Evolutionary conservation across 208 protist genomes (phyloP).

Genomic region (Acanthamoeba lugdunensis): DNA sequence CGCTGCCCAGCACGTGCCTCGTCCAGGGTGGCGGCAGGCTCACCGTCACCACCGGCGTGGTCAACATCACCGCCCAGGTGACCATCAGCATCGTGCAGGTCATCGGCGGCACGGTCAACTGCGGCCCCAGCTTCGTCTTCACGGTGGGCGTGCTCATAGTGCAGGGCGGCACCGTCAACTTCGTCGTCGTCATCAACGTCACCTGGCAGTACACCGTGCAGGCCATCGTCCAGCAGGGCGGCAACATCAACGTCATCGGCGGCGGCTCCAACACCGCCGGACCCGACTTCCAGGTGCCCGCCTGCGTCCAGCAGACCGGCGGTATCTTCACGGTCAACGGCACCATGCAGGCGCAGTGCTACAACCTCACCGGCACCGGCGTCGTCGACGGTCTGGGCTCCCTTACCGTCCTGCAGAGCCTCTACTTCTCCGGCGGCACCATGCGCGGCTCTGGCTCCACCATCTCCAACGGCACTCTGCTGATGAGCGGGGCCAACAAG

Average conservation of each 20-base stretch:
- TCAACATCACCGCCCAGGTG: constrained; percentile 32
- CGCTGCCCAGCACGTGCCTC: neutral
- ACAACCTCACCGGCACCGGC: constrained; percentile 50
- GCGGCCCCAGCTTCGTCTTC: constrained; percentile 43
- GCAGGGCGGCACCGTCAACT: constrained; percentile 47
- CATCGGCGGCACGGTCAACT: constrained; percentile 66
- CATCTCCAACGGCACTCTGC: constrained; percentile 15
- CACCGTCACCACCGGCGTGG: constrained; percentile 28
- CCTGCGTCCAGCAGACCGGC: constrained; percentile 18
- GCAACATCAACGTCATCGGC: constrained; percentile 32
- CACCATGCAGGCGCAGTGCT: constrained; percentile 39
- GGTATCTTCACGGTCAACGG: constrained; percentile 36
- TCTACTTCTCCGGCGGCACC: constrained; percentile 32
- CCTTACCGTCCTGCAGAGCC: neutral
- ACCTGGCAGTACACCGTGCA: constrained; percentile 52
- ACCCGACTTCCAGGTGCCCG: constrained; percentile 3
- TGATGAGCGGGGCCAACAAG: neutral
- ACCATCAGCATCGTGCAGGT: constrained; percentile 61
- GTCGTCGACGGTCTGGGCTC: constrained; percentile 9
- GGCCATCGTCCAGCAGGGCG: constrained; percentile 55
- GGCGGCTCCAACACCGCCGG: neutral
- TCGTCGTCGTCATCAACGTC: constrained; percentile 36
- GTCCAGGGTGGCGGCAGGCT: constrained; percentile 58
- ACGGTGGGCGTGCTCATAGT: constrained; percentile 56
- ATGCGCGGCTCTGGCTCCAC: constrained; percentile 59